phyloP scores from a whole-genome alignment of 768 basidiomycete genomes.

The Boletus reticulatus region DNA sequence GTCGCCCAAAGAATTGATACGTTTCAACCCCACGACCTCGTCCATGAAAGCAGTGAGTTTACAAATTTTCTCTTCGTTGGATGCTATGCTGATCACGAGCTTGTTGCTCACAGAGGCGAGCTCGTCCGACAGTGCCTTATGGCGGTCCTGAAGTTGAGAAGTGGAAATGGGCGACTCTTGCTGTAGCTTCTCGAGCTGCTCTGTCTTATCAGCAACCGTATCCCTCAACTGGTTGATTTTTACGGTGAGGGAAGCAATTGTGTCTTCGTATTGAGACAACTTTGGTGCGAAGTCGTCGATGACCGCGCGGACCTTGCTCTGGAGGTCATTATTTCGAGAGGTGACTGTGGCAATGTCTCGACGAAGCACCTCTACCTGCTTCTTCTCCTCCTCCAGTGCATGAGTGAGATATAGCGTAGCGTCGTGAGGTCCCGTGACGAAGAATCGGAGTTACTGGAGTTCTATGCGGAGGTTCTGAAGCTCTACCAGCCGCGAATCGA shows the following conservation, averaged over 20 bases:
- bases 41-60: background rate
- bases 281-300: conserved; percentile 1
- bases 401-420: background rate
- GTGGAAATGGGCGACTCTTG: background rate
- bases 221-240: conserved; percentile 2
- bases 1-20: background rate
- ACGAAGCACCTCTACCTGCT: conserved; percentile 4
- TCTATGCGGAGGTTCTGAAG: background rate
- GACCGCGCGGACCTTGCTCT: background rate
- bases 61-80: background rate
- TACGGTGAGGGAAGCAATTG: background rate
- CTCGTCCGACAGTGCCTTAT: background rate
- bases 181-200: background rate
- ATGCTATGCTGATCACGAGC: background rate
- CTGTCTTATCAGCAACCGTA: background rate
- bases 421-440: background rate
- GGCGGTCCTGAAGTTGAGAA: background rate
- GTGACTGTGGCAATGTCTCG: background rate
- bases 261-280: conserved; percentile 1
- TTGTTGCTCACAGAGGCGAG: background rate
- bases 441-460: background rate
- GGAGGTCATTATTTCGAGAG: conserved; percentile 2
- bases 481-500: background rate
- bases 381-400: background rate
- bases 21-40: background rate